Conservation (phyloP, 78 protist genomes). For the Diacronema lutheri region DNA sequence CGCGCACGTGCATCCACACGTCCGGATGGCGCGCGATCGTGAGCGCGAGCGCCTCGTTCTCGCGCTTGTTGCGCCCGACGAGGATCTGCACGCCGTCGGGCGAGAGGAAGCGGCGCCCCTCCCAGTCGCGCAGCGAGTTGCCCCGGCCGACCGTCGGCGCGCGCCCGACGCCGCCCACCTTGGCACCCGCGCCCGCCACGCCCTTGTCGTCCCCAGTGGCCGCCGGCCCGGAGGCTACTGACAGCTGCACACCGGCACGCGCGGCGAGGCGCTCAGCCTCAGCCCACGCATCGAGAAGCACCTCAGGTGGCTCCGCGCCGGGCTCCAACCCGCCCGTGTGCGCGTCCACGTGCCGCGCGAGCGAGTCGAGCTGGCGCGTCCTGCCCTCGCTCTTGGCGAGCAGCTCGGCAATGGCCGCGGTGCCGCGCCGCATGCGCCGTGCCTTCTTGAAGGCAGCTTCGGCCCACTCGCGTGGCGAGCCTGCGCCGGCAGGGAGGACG, state of each 20-base stretch:
- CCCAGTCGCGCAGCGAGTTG: neutral
- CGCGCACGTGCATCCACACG: slow-evolving; percentile 12
- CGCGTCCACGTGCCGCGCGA: neutral
- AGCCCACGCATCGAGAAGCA: neutral
- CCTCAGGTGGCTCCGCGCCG: too few species aligned
- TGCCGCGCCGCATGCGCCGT: neutral
- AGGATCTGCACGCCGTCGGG: neutral
- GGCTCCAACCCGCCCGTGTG: neutral
- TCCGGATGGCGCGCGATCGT: neutral
- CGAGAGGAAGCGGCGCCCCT: neutral
- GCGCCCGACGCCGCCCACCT: neutral
- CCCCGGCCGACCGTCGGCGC: neutral
- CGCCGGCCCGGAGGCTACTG: neutral
- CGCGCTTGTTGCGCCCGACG: neutral
- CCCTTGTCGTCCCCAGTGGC: neutral
- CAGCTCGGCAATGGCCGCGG: neutral
- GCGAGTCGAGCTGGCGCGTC: neutral
- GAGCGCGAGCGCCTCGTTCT: neutral
- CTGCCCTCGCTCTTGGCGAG: neutral
- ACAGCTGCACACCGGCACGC: neutral
- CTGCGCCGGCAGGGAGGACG: neutral
- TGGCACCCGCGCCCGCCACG: neutral
- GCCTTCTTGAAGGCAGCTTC: slow-evolving; percentile 4
- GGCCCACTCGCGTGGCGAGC: neutral
- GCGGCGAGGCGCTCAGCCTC: neutral